phyloP scores from a whole-genome alignment of 78 protist genomes.

The Parvularia atlantis region DNA sequence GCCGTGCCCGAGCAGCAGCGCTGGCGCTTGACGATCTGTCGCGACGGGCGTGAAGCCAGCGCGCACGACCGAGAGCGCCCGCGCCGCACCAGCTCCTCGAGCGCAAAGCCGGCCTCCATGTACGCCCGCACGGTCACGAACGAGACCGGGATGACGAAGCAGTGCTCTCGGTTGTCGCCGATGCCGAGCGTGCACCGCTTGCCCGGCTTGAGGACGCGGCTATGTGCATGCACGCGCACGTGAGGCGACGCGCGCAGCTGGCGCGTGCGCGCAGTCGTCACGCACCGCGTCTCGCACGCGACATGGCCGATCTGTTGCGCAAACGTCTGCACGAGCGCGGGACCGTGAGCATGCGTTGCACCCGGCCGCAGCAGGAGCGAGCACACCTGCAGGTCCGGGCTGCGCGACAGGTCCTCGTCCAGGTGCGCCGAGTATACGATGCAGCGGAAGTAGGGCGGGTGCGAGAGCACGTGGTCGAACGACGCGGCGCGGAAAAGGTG shows the following conservation, averaged over 20 bases:
- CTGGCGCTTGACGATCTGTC: neutral
- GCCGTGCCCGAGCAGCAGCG: neutral
- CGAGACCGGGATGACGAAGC: neutral
- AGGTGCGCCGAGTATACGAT: neutral
- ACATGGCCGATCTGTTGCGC: no score
- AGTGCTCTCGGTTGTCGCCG: neutral
- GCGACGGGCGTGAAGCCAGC: no score
- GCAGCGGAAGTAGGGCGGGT: neutral
- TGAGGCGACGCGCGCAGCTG: no score
- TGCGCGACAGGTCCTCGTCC: neutral
- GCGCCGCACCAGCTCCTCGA: neutral
- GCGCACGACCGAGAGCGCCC: no score
- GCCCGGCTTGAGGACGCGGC: neutral
- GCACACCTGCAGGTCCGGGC: neutral
- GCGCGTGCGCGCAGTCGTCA: no score
- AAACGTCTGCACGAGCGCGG: no score
- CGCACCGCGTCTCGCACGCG: no score
- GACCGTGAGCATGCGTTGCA: no score
- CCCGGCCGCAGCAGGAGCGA: neutral
- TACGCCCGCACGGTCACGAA: neutral
- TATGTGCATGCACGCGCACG: neutral
- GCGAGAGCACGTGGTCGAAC: neutral
- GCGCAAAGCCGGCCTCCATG: neutral
- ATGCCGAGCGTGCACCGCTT: neutral
- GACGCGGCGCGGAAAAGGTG: neutral